A percentile compares a stretch with the other conserved stretches of the same genome.
phyloP scores from a whole-genome alignment of 2,329 filamentous ascomycete genomes.

The Elsinoe australis region DNA sequence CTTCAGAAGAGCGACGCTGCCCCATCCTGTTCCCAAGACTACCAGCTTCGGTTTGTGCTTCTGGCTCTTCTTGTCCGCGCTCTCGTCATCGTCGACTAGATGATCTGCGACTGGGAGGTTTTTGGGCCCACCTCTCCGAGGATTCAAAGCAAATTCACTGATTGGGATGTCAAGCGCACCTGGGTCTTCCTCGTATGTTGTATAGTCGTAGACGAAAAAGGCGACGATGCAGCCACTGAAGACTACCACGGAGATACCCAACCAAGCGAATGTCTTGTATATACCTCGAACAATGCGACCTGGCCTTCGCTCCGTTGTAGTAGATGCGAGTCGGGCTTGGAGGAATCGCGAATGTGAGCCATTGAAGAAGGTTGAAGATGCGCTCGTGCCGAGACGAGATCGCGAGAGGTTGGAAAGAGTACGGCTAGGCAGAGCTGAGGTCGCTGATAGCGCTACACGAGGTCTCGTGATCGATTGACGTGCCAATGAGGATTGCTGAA shows the following conservation, averaged over 20 bases:
- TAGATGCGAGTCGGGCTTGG: slow-evolving; percentile 13
- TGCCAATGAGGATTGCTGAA: background rate
- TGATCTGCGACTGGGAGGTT: slow-evolving; percentile 86
- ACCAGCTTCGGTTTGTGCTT: slow-evolving; percentile 90
- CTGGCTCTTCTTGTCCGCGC: slow-evolving; percentile 56
- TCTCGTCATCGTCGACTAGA: slow-evolving; percentile 83
- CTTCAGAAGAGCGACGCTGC: slow-evolving; percentile 84
- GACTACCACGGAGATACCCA: slow-evolving; percentile 69
- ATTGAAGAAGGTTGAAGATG: background rate
- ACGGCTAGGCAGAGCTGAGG: background rate
- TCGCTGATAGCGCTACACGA: background rate
- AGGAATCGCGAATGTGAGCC: background rate
- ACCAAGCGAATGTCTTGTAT: slow-evolving; percentile 61
- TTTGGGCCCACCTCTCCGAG: slow-evolving; percentile 80
- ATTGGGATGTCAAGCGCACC: slow-evolving; percentile 67
- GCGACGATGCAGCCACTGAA: slow-evolving; percentile 61
- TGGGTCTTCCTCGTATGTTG: slow-evolving; percentile 71
- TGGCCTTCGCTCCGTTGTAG: background rate
- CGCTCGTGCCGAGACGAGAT: background rate
- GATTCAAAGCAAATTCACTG: slow-evolving; percentile 74
- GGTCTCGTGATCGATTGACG: background rate
- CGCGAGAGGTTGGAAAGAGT: background rate
- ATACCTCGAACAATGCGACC: slow-evolving; percentile 43
- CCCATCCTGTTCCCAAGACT: slow-evolving; percentile 90
- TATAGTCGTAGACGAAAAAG: slow-evolving; percentile 92